Base-by-base conservation (phyloP, 2,329 filamentous ascomycete genomes). In the Phyllosticta citriasiana region DNA sequence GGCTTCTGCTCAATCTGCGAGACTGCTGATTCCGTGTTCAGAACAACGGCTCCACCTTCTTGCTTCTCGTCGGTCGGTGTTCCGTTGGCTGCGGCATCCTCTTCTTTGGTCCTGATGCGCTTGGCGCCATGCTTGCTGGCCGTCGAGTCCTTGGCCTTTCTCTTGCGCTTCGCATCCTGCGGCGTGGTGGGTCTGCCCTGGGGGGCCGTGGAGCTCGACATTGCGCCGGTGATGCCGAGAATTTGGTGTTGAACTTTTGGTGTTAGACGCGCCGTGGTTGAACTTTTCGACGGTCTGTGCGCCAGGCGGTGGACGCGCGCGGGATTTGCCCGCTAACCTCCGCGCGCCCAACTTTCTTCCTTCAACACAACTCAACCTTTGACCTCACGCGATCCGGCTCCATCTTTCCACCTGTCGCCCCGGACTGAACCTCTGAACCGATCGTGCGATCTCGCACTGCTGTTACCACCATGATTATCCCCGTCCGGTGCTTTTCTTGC, bases 401-500 rank as follows among this genome's bases (percentile, higher is more conserved):
- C 16, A 55, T 54, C 27, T 50, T 47, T 59, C 56, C 63, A 19
- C 27, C 40, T 30, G 27, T 9, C 27, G 26, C 19, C 26, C 26
- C 3, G 6, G 16, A 47, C n/a, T n/a, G n/a, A n/a, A 7, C n/a
- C 47, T 60, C 57, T 54, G 54, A 66, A 65, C 63, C 57, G 59
- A 66, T 65, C 65, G 63, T 63, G 62, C 22, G 27, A 10, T n/a
- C 53, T 19, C 30, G 54, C 9, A 57, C 58, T 25, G n/a, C 57
- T 53, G 27, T 63, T 56, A 64, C 67, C 79, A 88, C 78, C 62
- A 99, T 99, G 94, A 99, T 99, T 77, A 97, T 99, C 68, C 94
- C 94, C 2, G 90, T 99, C 67, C 91, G 94, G 68, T 99, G 94
- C 80, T 99, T 99, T 78, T 97, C 94, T 62, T 99, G 94, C 77